Evolutionary conservation across 108 stramenopile genomes (phyloP), one percentile per base, ranked within the genome.

Genomic region (Conticribra weissflogii): DNA sequence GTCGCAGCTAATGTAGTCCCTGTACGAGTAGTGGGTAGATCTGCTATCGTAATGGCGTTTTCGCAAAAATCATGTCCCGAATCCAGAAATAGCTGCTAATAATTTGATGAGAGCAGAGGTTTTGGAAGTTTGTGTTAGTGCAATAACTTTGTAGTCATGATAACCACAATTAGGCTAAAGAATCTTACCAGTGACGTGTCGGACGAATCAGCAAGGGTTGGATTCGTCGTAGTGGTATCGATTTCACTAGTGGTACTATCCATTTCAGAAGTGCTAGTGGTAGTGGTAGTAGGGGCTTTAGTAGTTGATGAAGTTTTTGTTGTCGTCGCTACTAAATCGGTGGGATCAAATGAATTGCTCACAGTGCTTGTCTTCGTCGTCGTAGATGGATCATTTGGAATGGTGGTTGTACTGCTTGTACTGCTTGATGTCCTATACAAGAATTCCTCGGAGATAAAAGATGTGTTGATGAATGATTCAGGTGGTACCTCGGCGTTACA

Each of bases 401-500:
- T 41, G 36, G 12, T 41, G 36, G 5, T 5, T 5, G 36, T 41
- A 41, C 8, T 41, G 12, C 8, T 5, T 41, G 36, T 5, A 9
- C 8, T 41, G 36, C 8, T 41, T 41, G 36, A 9, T 41, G 36
- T n/a, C n/a, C n/a, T n/a, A n/a, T n/a, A n/a, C n/a, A n/a, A n/a
- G n/a, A n/a, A n/a, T n/a, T n/a, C 36, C 5, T 41, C 5, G 36
- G 36, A 41, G 5, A 41, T 41, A 41, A 9, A 9, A 12, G 12
- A 12, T 9, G 12, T 41, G 36, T 41, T 34, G 36, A 59, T 34
- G 36, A 59, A 59, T 59, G 32, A 34, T 15, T 34, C 58, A 30
- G 58, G 58, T 17, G 32, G 33, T 24, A 59, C 31, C 36, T 14
- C 31, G 18, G 32, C 34, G 29, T 59, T 59, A 21, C 58, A 59